Conservation (phyloP, 805 yeast genomes). For the Ogataea allantospora region DNA sequence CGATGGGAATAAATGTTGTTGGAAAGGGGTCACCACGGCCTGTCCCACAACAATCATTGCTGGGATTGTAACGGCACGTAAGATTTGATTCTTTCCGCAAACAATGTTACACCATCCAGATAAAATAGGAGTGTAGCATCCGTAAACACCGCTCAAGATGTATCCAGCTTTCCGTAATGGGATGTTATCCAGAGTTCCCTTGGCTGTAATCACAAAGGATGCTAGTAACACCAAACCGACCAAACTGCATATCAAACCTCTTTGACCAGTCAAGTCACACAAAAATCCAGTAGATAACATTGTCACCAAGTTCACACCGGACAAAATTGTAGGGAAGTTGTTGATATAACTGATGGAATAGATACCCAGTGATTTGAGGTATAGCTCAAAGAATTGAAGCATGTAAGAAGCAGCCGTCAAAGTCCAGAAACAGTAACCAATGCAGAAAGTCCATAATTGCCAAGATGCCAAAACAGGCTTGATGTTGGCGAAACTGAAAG, state of each 20-base stretch:
- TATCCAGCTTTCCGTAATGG: slow-evolving; percentile 27
- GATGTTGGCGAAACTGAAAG: slow-evolving; percentile 39
- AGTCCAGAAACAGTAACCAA: slow-evolving; percentile 29
- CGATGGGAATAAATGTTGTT: slow-evolving; percentile 33
- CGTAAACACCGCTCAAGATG: slow-evolving; percentile 24
- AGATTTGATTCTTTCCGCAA: slow-evolving; percentile 33
- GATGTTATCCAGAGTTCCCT: slow-evolving; percentile 11
- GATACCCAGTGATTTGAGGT: slow-evolving; percentile 45
- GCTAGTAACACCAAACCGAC: slow-evolving; percentile 48
- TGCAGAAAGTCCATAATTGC: slow-evolving; percentile 37
- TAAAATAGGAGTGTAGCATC: slow-evolving; percentile 58
- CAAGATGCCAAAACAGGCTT: slow-evolving; percentile 44
- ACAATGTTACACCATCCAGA: slow-evolving; percentile 65
- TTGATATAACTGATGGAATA: slow-evolving; percentile 47
- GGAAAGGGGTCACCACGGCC: slow-evolving; percentile 30
- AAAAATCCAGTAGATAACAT: slow-evolving; percentile 38
- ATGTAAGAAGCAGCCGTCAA: slow-evolving; percentile 27
- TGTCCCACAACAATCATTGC: slow-evolving; percentile 28
- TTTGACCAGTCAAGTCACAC: slow-evolving; percentile 25
- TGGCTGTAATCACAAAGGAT: slow-evolving; percentile 23
- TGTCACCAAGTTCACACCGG: slow-evolving; percentile 48
- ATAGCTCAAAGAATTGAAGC: slow-evolving; percentile 27
- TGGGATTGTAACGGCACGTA: slow-evolving; percentile 29
- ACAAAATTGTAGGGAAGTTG: slow-evolving; percentile 55
- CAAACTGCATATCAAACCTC: slow-evolving; percentile 37